A percentile compares a stretch with the other conserved stretches of the same genome.
phyloP scores from a whole-genome alignment of 768 basidiomycete species.

The Mycena venus region DNA sequence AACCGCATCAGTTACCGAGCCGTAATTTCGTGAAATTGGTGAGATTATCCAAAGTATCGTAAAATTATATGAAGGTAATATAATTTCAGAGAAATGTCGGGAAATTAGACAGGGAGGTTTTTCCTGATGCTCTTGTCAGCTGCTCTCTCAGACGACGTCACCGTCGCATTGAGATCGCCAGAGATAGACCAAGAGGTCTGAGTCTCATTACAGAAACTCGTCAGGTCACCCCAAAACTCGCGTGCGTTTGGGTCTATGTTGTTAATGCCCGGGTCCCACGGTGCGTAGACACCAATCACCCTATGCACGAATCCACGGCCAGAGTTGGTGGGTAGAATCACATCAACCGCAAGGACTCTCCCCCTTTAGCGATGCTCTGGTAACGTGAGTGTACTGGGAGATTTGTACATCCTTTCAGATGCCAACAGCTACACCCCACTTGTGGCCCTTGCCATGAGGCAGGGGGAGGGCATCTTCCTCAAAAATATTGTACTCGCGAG shows the following conservation, averaged over 20 bases:
- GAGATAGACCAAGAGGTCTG: neutral
- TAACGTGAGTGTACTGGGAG: neutral
- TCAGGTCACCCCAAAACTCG: neutral
- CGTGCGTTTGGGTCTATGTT: neutral
- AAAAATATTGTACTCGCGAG: slow-evolving; percentile 11
- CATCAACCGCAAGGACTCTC: slow-evolving; percentile 1
- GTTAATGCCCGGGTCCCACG: slow-evolving; percentile 17
- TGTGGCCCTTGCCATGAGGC: neutral
- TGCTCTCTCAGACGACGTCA: neutral
- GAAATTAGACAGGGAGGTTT: too few species aligned
- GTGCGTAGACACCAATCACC: slow-evolving; percentile 1
- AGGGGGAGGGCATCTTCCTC: slow-evolving; percentile 6
- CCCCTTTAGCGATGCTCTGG: slow-evolving; percentile 1
- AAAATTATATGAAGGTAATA: too few species aligned
- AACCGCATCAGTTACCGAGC: too few species aligned
- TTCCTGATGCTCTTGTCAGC: slow-evolving; percentile 2
- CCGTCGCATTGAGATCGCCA: slow-evolving; percentile 3
- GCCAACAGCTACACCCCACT: slow-evolving; percentile 8
- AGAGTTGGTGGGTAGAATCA: neutral
- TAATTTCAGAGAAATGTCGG: too few species aligned
- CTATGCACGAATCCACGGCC: slow-evolving; percentile 4
- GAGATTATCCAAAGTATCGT: too few species aligned
- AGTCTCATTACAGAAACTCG: neutral
- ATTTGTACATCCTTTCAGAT: slow-evolving; percentile 4
- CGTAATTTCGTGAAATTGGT: too few species aligned